Evolutionary conservation across 2,329 filamentous ascomycete species (phyloP), one percentile per base, ranked within the genome.

Genomic region (Paramyrothecium sp.): DNA sequence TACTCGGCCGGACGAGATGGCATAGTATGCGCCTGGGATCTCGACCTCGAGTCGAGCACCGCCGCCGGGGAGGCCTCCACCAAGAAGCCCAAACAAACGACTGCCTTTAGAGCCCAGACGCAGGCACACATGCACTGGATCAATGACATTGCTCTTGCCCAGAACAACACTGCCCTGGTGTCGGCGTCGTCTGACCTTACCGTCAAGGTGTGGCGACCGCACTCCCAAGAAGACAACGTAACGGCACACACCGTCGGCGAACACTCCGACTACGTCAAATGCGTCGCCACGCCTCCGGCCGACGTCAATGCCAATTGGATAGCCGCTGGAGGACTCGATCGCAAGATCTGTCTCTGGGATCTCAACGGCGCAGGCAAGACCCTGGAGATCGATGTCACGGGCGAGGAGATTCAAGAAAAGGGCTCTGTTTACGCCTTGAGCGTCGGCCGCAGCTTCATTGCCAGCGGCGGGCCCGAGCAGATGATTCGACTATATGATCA

Each of bases 1-100:
- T 99, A 98, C 77, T 97, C 95, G 50, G 95, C 92, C 63, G 95
- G 95, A 59, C 89, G 95, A 70, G 95, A 99, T 75, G 95, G 95
- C 66, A 90, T 95, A 53, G 89, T 99, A 64, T 99, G 95, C 77
- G 92, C 94, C 60, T 99, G 95, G 95, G 89, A 98, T 73, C 79
- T 97, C 54, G 85, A 91, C 67, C 85, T 91, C 68, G 83, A 92
- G 70, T 79, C 90, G 61, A 77, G 49, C 23, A 77, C 52, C 63
- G 63, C 56, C 62, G 59, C 56, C 38, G 38, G 7, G 13, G 38
- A 44, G 13, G 51, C 26, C 23, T 17, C 30, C 13, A 21, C 55
- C n/a, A 21, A 54, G 51, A 68, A 74, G 63, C 67, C 76, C 34
- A 76, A 76, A 59, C 69, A 78, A 49, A 77, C 78, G 19, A 85